These are phyloP conservation scores for Boletus rubroflammeus DNA, from an alignment of 768 basidiomycete species.

Conservation along the genomic window DNA sequence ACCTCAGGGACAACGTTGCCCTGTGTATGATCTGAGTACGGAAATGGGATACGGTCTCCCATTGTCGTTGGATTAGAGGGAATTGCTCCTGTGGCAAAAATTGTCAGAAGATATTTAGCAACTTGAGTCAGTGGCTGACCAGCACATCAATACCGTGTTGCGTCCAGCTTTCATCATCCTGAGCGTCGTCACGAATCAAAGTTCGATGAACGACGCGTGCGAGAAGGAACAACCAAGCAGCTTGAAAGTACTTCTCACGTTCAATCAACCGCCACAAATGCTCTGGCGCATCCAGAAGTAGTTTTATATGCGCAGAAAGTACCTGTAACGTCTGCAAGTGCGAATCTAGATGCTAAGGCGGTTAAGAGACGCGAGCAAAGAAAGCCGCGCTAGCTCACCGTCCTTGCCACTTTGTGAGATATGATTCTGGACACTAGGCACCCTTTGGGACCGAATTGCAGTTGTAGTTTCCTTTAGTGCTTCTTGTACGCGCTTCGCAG, in stretches of 20 bases:
- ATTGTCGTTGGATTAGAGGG: slow-evolving; percentile 87
- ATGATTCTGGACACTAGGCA: slow-evolving; percentile 42
- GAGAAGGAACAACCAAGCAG: slow-evolving; percentile 85
- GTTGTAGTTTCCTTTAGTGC: slow-evolving; percentile 61
- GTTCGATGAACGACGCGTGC: slow-evolving; percentile 81
- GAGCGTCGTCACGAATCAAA: slow-evolving; percentile 58
- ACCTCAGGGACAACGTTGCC: slow-evolving; percentile 78
- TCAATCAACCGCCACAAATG: slow-evolving; percentile 88
- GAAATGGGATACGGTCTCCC: slow-evolving; percentile 87
- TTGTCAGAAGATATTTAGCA: background rate
- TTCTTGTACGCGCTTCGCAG: slow-evolving; percentile 60
- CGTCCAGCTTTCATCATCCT: slow-evolving; percentile 60
- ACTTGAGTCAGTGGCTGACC: slow-evolving; percentile 37
- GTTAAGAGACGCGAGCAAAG: background rate
- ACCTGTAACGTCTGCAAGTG: slow-evolving; percentile 67
- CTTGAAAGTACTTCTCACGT: slow-evolving; percentile 71
- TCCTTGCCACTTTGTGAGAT: slow-evolving; percentile 37
- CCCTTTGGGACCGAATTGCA: slow-evolving; percentile 47
- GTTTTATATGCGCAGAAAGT: slow-evolving; percentile 83
- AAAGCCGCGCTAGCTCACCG: slow-evolving; percentile 34
- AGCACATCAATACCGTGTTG: slow-evolving; percentile 58
- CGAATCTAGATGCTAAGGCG: slow-evolving; percentile 42
- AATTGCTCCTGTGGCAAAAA: slow-evolving; percentile 62
- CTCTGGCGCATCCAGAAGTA: slow-evolving; percentile 90
- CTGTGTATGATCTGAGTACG: slow-evolving; percentile 85